Evolutionary conservation across 2,329 filamentous ascomycete genomes (phyloP), one percentile per base, ranked within the genome.

Genomic region (Fusarium annulatum): DNA sequence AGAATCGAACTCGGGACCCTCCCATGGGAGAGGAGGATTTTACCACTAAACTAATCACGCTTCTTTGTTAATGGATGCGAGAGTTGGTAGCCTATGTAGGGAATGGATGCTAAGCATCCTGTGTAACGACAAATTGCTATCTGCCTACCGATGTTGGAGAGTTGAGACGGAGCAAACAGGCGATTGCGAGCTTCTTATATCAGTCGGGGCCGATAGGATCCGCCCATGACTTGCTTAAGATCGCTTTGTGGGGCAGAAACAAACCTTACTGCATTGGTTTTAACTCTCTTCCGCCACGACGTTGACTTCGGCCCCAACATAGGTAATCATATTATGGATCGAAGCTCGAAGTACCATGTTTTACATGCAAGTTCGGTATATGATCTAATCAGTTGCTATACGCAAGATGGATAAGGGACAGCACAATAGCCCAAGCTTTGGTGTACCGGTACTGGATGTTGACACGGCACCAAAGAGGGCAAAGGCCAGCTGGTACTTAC

Each of bases 11-110:
- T 77, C 81, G 73, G 74, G 73, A 79, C 80, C 69, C 79, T 76
- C 77, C 79, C 80, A 78, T 82, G 80, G 81, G 81, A 82, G 81
- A 80, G 80, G 79, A 74, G 79, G 67, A 82, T 82, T 80, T 81
- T 82, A 82, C 81, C 81, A 65, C 73, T 82, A 82, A 80, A 82
- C 81, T 79, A 82, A 73, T 72, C 68, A 72, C 77, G 80, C 78
- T 53, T 69, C 64, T 59, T 69, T 67, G 33, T 70, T 65, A 39
- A 28, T 21, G 23, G 4, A 28, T 15, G 8, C 3, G 15, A n/a
- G 59, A 18, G 14, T 43, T 45, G 41, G 28, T 39, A 53, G 26
- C n/a, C 16, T 56, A 60, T 65, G 46, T 52, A 65, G 33, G 46
- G 30, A 60, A 55, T 43, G 5, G 3, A 51, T 26, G 14, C 16